These are phyloP conservation scores for Phyllosticta citrichinensis DNA, from an alignment of 2,329 filamentous ascomycete genomes.

Conservation along the genomic window DNA sequence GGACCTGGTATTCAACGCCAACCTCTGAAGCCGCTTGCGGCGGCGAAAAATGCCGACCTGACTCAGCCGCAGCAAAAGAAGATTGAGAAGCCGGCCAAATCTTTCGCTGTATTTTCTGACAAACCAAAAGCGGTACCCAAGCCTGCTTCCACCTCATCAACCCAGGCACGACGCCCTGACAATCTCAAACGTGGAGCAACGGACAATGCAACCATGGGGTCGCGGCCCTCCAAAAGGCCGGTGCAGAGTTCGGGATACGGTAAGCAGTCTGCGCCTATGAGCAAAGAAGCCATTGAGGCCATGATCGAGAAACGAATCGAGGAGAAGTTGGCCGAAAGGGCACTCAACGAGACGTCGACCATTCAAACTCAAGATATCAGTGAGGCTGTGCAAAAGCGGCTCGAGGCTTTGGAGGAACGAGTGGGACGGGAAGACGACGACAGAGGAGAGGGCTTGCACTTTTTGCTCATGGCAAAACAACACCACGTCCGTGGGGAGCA, in stretches of 20 bases:
- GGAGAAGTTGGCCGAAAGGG: constrained; percentile 74
- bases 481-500: constrained; percentile 79
- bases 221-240: constrained; percentile 24
- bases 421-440: constrained; percentile 63
- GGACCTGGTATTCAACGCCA: constrained; percentile 25
- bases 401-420: constrained; percentile 79
- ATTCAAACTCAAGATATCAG: constrained; percentile 7
- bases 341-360: constrained; percentile 40
- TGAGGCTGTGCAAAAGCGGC: constrained; percentile 61
- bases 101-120: constrained; percentile 81
- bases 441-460: constrained; percentile 72
- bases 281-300: constrained; percentile 68
- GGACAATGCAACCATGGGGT: constrained; percentile 21
- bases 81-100: constrained; percentile 63
- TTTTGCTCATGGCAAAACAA: constrained; percentile 82
- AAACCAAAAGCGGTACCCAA: constrained; percentile 29
- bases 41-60: constrained; percentile 62
- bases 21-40: constrained; percentile 28
- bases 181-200: constrained; percentile 36
- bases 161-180: constrained; percentile 23
- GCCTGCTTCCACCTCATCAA: constrained; percentile 3
- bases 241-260: constrained; percentile 15
- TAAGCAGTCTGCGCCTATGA: constrained; percentile 27
- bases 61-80: constrained; percentile 39
- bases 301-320: constrained; percentile 87